These are phyloP conservation scores for Plasmodium gaboni DNA, from an alignment of 169 alveolate genomes.

Conservation along the genomic window DNA sequence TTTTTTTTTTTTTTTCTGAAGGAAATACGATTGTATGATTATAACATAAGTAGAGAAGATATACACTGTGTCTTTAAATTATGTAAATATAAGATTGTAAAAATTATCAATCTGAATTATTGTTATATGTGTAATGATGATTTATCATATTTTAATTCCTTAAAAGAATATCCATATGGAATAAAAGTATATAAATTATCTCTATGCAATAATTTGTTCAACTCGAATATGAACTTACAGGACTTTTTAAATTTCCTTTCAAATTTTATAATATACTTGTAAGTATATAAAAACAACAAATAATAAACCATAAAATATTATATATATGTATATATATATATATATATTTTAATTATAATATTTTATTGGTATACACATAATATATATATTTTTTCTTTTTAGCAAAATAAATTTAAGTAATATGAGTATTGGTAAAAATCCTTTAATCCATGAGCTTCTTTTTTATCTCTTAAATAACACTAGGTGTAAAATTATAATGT, in stretches of 20 bases:
- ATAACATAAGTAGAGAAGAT: constrained; percentile 45
- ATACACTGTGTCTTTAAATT: constrained; percentile 37
- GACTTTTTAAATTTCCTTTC: constrained; percentile 36
- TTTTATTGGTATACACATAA: not conserved
- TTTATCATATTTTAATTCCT: constrained; percentile 42
- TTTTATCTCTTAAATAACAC: constrained; percentile 45
- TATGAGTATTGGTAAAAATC: constrained; percentile 32
- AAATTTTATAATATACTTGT: constrained; percentile 56
- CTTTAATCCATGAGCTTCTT: constrained; percentile 24
- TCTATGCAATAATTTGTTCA: constrained; percentile 27
- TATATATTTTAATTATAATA: not conserved
- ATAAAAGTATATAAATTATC: constrained; percentile 61
- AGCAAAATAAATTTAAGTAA: constrained; percentile 54
- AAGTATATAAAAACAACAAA: constrained; percentile 13
- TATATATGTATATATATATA: not conserved
- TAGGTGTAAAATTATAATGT: constrained; percentile 60
- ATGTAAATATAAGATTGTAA: constrained; percentile 30
- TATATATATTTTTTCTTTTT: constrained; percentile 10
- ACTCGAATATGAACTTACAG: constrained; percentile 9
- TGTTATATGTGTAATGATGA: constrained; percentile 66
- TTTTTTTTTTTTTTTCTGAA: constrained; percentile 16
- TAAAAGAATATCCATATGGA: constrained; percentile 15
- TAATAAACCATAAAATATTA: not conserved
- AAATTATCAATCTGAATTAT: constrained; percentile 32
- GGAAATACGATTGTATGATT: constrained; percentile 58